phyloP scores from a whole-genome alignment of 495 filamentous ascomycete species.

The Xylaria acuta region DNA sequence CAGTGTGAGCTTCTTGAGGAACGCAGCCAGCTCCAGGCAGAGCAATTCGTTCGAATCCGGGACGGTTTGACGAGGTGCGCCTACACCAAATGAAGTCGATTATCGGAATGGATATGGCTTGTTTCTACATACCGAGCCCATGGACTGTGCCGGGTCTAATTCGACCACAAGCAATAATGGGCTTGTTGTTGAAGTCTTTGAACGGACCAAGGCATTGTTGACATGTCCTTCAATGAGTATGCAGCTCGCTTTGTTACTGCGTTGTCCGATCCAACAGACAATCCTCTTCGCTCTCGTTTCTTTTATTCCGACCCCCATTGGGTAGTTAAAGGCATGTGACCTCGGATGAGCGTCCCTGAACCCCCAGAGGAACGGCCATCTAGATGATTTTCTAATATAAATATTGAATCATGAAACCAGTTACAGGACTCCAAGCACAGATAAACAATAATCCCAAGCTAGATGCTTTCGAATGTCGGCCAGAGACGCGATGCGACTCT shows the following conservation, averaged over 20 bases:
- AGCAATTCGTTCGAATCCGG: slow-evolving; percentile 29
- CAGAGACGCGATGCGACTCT: slow-evolving; percentile 1
- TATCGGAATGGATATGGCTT: background rate
- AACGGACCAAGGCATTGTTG: background rate
- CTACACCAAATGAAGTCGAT: slow-evolving; percentile 22
- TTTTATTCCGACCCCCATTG: background rate
- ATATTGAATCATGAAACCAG: slow-evolving; percentile 12
- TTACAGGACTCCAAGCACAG: background rate
- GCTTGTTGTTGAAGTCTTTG: slow-evolving; percentile 4
- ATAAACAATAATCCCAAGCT: background rate
- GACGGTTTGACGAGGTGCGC: slow-evolving; percentile 24
- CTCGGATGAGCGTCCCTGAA: background rate
- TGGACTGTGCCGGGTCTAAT: background rate
- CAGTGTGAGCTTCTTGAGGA: slow-evolving; percentile 40
- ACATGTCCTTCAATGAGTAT: background rate
- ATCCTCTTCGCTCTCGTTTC: background rate
- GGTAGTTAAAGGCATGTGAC: background rate
- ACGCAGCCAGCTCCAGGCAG: slow-evolving; percentile 23
- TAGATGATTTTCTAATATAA: background rate
- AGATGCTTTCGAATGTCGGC: background rate
- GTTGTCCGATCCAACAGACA: background rate
- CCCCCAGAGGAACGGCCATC: background rate
- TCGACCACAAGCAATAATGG: background rate
- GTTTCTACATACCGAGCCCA: background rate
- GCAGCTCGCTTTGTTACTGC: background rate